Evolutionary conservation across 2,329 filamentous ascomycete species (phyloP).

Genomic region (Cadophora malorum): DNA sequence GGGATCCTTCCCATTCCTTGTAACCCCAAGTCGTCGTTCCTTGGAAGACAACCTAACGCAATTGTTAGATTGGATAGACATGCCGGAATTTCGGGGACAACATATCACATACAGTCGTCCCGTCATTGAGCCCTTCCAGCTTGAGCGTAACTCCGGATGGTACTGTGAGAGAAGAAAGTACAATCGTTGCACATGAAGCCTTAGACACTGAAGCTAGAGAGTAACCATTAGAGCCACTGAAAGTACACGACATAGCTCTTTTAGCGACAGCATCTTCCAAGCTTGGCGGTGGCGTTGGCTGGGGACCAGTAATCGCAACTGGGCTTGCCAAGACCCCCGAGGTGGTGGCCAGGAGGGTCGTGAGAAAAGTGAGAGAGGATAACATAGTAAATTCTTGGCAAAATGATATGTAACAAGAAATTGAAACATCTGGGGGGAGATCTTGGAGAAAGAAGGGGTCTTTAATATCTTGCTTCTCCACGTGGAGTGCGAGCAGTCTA

Average conservation of each 20-base stretch:
- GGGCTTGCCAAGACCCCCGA: neutral
- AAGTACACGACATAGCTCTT: conserved; percentile 53
- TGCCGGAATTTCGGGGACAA: neutral
- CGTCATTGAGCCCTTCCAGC: neutral
- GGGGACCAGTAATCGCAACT: neutral
- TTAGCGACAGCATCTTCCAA: conserved; percentile 7
- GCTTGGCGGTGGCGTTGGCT: conserved; percentile 7
- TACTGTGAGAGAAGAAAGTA: conserved; percentile 47
- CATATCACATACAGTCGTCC: neutral
- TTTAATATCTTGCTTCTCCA: neutral
- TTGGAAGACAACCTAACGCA: conserved; percentile 62
- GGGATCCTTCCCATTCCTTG: conserved; percentile 67
- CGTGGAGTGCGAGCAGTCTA: neutral
- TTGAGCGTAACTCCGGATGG: neutral
- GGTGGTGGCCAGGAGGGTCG: neutral
- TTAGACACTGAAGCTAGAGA: conserved; percentile 53
- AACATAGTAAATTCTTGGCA: neutral
- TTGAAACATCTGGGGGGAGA: neutral
- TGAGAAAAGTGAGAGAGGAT: neutral
- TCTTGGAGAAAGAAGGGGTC: neutral
- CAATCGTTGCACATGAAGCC: conserved; percentile 58
- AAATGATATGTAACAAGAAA: neutral
- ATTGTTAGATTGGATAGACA: conserved; percentile 41
- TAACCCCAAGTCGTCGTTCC: conserved; percentile 71
- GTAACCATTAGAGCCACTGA: conserved; percentile 49